A percentile compares a stretch with the other conserved stretches of the same genome.
These are phyloP conservation scores for Debaryomyces tyrocola DNA, from an alignment of 805 yeast genomes.

Conservation along the genomic window DNA sequence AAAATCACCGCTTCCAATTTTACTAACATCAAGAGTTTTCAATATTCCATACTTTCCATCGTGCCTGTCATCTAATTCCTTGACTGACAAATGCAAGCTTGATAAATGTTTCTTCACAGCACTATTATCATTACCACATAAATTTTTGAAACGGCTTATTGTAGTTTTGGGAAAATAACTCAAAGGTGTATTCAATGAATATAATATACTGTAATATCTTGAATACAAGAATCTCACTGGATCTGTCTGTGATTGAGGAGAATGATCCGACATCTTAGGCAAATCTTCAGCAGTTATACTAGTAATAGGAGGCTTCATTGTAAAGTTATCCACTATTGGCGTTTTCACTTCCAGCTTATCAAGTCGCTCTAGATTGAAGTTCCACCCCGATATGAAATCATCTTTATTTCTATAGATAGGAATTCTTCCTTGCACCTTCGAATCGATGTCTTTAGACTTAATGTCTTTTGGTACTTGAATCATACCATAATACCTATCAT, in stretches of 20 bases:
- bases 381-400: neutral
- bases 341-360: neutral
- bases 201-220: slow-evolving; percentile 36
- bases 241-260: slow-evolving; percentile 7
- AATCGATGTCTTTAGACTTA: slow-evolving; percentile 6
- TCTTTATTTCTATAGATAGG: neutral
- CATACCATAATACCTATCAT: slow-evolving; percentile 11
- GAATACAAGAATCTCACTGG: slow-evolving; percentile 32
- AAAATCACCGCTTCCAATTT: slow-evolving; percentile 9
- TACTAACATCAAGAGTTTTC: slow-evolving; percentile 1
- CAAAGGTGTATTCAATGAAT: slow-evolving; percentile 40
- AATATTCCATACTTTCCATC: slow-evolving; percentile 27
- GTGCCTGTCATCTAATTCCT: slow-evolving; percentile 45
- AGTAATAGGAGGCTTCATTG: slow-evolving; percentile 16
- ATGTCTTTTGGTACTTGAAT: slow-evolving; percentile 8
- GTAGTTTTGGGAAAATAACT: slow-evolving; percentile 50
- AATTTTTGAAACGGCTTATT: slow-evolving; percentile 43
- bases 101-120: slow-evolving; percentile 21
- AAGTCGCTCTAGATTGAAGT: neutral
- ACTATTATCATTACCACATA: slow-evolving; percentile 32
- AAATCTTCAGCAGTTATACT: neutral
- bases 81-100: slow-evolving; percentile 32
- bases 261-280: neutral
- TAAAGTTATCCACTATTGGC: slow-evolving; percentile 6
- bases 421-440: no score